Conservation (phyloP, 2,329 filamentous ascomycete genomes). For the Aureobasidium leucospermi region DNA sequence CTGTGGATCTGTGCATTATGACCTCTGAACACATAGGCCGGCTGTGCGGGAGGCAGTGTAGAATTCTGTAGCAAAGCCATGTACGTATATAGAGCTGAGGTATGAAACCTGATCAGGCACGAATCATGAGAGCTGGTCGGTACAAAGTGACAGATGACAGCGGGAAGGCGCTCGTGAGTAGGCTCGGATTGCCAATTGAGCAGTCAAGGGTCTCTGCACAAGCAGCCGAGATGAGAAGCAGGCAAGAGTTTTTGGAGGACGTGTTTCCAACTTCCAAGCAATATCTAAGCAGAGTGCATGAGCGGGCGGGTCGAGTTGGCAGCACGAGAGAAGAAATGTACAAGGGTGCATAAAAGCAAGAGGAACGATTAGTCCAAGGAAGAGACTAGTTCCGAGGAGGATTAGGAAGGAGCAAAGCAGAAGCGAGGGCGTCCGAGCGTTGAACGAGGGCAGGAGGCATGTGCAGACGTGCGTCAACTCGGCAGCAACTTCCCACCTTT, state of each 20-base stretch:
- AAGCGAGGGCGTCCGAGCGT: neutral
- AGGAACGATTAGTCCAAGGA: neutral
- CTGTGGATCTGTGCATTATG: slow-evolving; percentile 75
- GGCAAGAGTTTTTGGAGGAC: neutral
- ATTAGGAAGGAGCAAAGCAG: slow-evolving; percentile 2
- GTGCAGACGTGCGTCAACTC: slow-evolving; percentile 7
- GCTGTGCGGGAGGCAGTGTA: slow-evolving; percentile 44
- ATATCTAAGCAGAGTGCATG: neutral
- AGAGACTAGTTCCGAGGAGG: neutral
- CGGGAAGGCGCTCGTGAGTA: neutral
- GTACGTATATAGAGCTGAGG: neutral
- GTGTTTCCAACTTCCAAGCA: neutral
- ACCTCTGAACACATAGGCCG: slow-evolving; percentile 70
- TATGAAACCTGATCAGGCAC: neutral
- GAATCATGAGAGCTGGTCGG: slow-evolving; percentile 1
- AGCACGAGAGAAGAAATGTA: neutral
- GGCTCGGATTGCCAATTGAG: slow-evolving; percentile 6
- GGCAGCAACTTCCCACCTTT: slow-evolving; percentile 8
- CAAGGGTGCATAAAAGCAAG: neutral
- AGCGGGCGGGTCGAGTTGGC: neutral
- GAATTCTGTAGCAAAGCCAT: slow-evolving; percentile 1
- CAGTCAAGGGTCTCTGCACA: neutral
- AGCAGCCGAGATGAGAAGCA: neutral
- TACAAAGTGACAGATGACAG: slow-evolving; percentile 13
- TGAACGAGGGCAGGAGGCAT: neutral